phyloP scores from a whole-genome alignment of 495 filamentous ascomycete species.

The Pyrenula aspistea region DNA sequence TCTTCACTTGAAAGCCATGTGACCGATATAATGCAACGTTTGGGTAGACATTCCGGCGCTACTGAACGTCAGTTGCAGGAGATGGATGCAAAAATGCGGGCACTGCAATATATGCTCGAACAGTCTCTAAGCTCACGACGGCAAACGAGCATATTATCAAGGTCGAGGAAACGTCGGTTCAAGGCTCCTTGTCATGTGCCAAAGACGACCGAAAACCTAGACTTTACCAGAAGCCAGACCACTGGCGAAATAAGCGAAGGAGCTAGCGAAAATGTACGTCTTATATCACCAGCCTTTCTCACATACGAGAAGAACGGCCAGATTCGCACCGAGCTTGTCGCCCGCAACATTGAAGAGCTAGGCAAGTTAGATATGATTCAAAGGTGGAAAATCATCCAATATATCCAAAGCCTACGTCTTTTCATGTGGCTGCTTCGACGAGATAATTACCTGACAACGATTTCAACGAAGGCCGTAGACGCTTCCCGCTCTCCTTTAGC shows the following conservation, averaged over 20 bases:
- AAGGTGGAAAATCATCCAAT: neutral
- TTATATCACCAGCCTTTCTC: neutral
- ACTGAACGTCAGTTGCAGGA: neutral
- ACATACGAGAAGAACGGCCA: neutral
- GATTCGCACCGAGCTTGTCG: neutral
- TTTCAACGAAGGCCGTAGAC: neutral
- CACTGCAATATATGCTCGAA: neutral
- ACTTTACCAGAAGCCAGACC: neutral
- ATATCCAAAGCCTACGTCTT: neutral
- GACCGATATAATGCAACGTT: neutral
- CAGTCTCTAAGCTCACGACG: neutral
- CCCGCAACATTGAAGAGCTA: neutral
- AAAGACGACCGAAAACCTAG: neutral
- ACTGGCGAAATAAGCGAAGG: neutral
- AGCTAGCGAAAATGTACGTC: neutral
- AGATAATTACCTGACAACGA: neutral
- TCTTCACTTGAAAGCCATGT: neutral
- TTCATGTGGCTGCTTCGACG: neutral
- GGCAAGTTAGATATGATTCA: neutral
- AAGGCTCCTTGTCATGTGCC: neutral
- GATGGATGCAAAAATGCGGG: neutral
- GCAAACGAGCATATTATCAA: neutral
- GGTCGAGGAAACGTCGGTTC: neutral
- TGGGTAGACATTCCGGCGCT: neutral
- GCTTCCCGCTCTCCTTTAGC: neutral